These are phyloP conservation scores for Dictyostelium purpureum DNA, from an alignment of 78 protist species.

Conservation along the genomic window DNA sequence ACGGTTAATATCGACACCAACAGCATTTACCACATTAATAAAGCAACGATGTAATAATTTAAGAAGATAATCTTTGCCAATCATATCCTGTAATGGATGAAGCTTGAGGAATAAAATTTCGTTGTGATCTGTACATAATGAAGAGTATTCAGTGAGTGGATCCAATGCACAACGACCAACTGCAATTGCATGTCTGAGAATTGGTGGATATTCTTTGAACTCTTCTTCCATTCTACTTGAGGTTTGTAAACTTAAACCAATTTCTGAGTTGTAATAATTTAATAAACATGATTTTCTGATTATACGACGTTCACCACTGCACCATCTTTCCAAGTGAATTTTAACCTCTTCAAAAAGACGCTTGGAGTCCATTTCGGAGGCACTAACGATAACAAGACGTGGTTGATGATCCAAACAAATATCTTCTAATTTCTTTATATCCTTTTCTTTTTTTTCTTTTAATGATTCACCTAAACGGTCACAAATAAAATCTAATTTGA, in stretches of 20 bases:
- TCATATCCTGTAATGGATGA: conserved; percentile 77
- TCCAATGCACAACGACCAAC: conserved; percentile 68
- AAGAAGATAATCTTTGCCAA: conserved; percentile 52
- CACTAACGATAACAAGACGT: conserved; percentile 19
- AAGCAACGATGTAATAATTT: conserved; percentile 65
- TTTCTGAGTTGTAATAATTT: conserved; percentile 41
- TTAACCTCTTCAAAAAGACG: conserved; percentile 29
- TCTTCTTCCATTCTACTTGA: conserved; percentile 16
- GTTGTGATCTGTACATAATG: conserved; percentile 38
- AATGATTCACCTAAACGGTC: conserved; percentile 51
- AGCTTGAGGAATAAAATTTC: conserved; percentile 63
- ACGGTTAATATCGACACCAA: conserved; percentile 80
- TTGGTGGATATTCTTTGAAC: conserved; percentile 53
- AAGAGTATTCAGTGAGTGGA: conserved; percentile 63
- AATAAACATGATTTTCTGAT: neutral
- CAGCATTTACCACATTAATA: conserved; percentile 67
- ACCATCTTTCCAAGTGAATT: conserved; percentile 2
- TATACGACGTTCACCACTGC: neutral
- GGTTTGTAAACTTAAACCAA: conserved; percentile 51
- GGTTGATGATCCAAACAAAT: conserved; percentile 34
- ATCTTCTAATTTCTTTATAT: neutral
- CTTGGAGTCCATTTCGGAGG: conserved; percentile 34
- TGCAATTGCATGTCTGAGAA: conserved; percentile 45
- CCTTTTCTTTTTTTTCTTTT: conserved; percentile 32
- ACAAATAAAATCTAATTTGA: conserved; percentile 60